These are phyloP conservation scores for Arthrocladium fulminans DNA, from an alignment of 2,329 filamentous ascomycete species.

Conservation along the genomic window DNA sequence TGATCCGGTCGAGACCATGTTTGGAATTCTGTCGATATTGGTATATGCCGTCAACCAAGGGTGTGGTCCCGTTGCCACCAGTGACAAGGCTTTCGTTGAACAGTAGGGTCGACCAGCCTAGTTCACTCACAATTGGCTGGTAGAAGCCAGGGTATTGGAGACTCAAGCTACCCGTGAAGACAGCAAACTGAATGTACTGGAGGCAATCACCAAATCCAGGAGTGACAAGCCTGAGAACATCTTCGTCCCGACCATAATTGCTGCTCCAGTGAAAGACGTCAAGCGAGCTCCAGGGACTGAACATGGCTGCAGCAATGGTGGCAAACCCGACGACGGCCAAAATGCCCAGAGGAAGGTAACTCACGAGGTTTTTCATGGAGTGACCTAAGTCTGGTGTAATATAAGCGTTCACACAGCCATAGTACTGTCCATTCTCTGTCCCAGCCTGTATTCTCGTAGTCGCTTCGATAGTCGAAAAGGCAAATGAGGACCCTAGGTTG, in stretches of 20 bases:
- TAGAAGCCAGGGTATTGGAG: conserved; percentile 90
- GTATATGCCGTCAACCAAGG: conserved; percentile 79
- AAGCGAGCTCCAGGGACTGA: conserved; percentile 85
- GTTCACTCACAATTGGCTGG: conserved; percentile 81
- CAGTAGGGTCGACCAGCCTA: conserved; percentile 79
- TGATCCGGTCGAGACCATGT: conserved; percentile 70
- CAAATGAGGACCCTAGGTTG: conserved; percentile 71
- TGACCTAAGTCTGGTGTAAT: conserved; percentile 74
- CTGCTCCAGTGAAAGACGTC: conserved; percentile 95
- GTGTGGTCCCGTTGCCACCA: conserved; percentile 54
- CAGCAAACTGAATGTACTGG: conserved; percentile 91
- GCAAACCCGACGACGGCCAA: conserved; percentile 72
- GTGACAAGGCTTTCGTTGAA: conserved; percentile 87
- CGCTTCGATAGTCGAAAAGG: conserved; percentile 71
- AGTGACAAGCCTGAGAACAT: conserved; percentile 82
- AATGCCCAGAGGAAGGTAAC: conserved; percentile 68
- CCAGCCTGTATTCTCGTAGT: conserved; percentile 69
- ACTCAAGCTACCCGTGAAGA: conserved; percentile 76
- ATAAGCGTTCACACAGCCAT: conserved; percentile 73
- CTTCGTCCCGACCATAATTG: conserved; percentile 90
- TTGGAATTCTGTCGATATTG: conserved; percentile 54
- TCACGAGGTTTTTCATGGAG: conserved; percentile 58
- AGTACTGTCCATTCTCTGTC: conserved; percentile 50
- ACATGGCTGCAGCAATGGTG: conserved; percentile 74
- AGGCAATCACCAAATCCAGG: conserved; percentile 94